These are phyloP conservation scores for Mrakia hoshinonis DNA, from an alignment of 768 basidiomycete genomes.

Conservation along the genomic window DNA sequence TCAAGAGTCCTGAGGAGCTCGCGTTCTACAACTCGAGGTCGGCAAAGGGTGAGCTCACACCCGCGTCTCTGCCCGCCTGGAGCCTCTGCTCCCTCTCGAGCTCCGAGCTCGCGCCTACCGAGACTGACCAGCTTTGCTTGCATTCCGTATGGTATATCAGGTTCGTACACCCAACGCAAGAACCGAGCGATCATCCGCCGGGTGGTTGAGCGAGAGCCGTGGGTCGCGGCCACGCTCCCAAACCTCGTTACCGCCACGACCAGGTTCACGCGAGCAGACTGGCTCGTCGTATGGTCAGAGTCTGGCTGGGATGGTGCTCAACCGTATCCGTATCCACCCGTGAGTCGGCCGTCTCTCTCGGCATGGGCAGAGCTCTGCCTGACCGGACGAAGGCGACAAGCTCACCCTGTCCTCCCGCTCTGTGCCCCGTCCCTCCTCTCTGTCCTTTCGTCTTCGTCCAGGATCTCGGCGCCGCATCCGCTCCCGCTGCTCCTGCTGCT, in stretches of 20 bases:
- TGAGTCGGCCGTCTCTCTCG: not conserved
- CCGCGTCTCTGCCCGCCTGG: not conserved
- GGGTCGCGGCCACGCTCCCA: not conserved
- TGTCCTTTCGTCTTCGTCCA: no score
- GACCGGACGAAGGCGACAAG: not conserved
- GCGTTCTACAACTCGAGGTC: not conserved
- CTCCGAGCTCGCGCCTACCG: not conserved
- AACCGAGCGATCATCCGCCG: slow-evolving; percentile 1
- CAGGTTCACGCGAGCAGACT: not conserved
- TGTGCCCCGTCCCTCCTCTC: no score
- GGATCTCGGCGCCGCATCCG: no score
- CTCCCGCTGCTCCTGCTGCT: no score
- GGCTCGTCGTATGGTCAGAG: not conserved
- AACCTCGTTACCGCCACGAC: not conserved
- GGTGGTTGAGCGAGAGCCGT: not conserved
- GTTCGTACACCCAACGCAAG: not conserved
- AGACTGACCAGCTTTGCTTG: not conserved
- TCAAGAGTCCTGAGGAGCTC: not conserved
- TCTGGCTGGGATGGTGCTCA: not conserved
- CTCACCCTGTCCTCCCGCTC: no score
- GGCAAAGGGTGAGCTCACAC: not conserved
- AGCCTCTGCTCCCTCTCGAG: not conserved
- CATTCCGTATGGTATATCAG: not conserved
- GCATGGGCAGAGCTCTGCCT: not conserved
- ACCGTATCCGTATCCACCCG: not conserved